Evolutionary conservation across 2,329 filamentous ascomycete species (phyloP).

Genomic region (Diaporthe vexans): DNA sequence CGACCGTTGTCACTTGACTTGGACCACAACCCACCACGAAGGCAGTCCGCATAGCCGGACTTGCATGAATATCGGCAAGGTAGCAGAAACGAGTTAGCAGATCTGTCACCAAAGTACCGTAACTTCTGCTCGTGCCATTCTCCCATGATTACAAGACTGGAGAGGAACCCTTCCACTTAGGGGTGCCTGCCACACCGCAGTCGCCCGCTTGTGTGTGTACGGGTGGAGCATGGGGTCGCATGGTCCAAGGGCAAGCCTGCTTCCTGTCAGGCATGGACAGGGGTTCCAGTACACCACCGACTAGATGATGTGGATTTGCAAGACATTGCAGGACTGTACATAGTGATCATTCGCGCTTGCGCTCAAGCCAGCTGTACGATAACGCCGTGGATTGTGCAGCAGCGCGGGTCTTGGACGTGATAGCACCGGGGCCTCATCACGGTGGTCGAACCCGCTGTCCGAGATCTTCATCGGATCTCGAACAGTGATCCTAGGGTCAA

Average conservation of each 20-base stretch:
- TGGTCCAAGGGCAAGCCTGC: slow-evolving; percentile 34
- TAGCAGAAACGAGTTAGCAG: slow-evolving; percentile 37
- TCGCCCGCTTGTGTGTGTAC: slow-evolving; percentile 25
- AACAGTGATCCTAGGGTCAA: background rate
- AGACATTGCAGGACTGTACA: slow-evolving; percentile 35
- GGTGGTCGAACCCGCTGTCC: slow-evolving; percentile 4
- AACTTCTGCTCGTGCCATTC: slow-evolving; percentile 15
- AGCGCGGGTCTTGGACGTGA: background rate
- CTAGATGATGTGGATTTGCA: slow-evolving; percentile 35
- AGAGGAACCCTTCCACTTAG: slow-evolving; percentile 27
- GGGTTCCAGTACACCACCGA: slow-evolving; percentile 15
- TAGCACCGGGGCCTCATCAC: background rate
- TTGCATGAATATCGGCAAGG: slow-evolving; percentile 36
- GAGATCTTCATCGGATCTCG: background rate
- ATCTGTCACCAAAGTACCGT: slow-evolving; percentile 22
- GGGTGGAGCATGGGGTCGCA: slow-evolving; percentile 28
- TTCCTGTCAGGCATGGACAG: slow-evolving; percentile 19
- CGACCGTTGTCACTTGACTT: slow-evolving; percentile 35
- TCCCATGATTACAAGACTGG: slow-evolving; percentile 23
- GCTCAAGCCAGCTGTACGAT: background rate
- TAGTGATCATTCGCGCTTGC: slow-evolving; percentile 19
- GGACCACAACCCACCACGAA: slow-evolving; percentile 21
- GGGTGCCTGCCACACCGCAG: slow-evolving; percentile 28
- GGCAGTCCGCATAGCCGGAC: background rate
- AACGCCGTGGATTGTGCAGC: background rate